A percentile compares a stretch with the other conserved stretches of the same genome.
phyloP scores from a whole-genome alignment of 306 rosid genomes.

The Pyrus pyrifolia region DNA sequence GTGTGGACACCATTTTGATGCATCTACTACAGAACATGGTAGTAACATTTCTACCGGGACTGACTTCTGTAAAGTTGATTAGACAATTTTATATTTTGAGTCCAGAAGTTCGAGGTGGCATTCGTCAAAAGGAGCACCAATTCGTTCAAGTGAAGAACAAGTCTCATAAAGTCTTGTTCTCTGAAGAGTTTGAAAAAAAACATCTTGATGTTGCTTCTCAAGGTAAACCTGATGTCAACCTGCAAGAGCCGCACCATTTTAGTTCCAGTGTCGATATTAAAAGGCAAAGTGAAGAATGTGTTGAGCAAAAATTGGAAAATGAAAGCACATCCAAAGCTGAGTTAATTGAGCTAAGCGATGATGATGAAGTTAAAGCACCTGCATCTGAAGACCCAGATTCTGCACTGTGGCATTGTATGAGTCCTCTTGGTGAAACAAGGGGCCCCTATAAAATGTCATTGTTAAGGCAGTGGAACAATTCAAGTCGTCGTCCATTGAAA shows the following conservation, averaged over 20 bases:
- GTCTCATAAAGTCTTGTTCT: background rate
- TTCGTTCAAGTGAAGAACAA: slow-evolving; percentile 1
- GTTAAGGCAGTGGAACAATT: slow-evolving; percentile 44
- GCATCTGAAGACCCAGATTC: slow-evolving; percentile 23
- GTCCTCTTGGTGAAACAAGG: slow-evolving; percentile 39
- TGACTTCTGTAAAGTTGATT: background rate
- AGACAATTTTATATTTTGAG: slow-evolving; percentile 5
- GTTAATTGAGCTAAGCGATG: slow-evolving; percentile 8
- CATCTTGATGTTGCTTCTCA: background rate
- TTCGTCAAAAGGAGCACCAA: slow-evolving; percentile 12
- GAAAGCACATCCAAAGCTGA: slow-evolving; percentile 11
- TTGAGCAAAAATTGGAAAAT: background rate
- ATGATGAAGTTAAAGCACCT: background rate
- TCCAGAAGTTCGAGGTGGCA: slow-evolving; percentile 11
- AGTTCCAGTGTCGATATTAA: slow-evolving; percentile 6
- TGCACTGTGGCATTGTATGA: slow-evolving; percentile 36
- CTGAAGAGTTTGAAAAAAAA: background rate
- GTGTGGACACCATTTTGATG: background rate
- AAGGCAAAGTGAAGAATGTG: background rate
- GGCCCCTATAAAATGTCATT: slow-evolving; percentile 46
- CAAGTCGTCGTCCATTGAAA: slow-evolving; percentile 12
- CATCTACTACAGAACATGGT: background rate
- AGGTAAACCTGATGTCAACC: background rate
- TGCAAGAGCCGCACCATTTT: background rate
- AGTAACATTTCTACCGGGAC: background rate